These are phyloP conservation scores for Hymenoscyphus repandus DNA, from an alignment of 2,329 filamentous ascomycete genomes.

Conservation along the genomic window DNA sequence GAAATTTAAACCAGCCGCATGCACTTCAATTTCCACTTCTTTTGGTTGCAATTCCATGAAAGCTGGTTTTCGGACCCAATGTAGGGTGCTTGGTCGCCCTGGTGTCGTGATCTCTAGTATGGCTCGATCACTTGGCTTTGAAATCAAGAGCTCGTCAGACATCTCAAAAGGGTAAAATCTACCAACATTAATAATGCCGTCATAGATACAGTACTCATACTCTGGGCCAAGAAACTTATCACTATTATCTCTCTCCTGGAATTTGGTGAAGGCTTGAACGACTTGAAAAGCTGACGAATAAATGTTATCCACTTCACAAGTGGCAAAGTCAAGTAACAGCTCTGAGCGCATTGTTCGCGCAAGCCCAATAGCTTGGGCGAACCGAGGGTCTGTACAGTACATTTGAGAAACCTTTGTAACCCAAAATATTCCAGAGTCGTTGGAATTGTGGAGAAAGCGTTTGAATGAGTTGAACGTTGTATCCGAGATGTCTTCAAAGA, in stretches of 20 bases:
- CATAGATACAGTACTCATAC: slow-evolving; percentile 27
- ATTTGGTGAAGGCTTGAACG: slow-evolving; percentile 5
- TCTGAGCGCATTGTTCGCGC: not conserved
- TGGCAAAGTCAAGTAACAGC: not conserved
- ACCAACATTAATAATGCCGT: slow-evolving; percentile 23
- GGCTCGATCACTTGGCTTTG: not conserved
- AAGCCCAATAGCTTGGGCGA: not conserved
- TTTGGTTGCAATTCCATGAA: not conserved
- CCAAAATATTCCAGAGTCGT: slow-evolving; percentile 27
- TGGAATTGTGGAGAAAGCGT: slow-evolving; percentile 4
- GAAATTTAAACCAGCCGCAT: slow-evolving; percentile 19
- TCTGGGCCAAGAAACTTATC: slow-evolving; percentile 18
- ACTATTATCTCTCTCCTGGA: not conserved
- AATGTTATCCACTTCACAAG: not conserved
- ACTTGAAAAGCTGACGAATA: slow-evolving; percentile 6
- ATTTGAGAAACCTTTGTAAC: slow-evolving; percentile 24
- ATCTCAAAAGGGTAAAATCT: slow-evolving; percentile 22
- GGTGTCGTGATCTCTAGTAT: slow-evolving; percentile 10
- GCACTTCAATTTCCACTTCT: slow-evolving; percentile 12
- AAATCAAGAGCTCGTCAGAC: slow-evolving; percentile 9
- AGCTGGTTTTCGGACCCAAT: slow-evolving; percentile 11
- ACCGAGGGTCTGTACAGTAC: not conserved
- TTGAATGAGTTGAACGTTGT: slow-evolving; percentile 13
- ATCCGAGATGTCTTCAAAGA: slow-evolving; percentile 26
- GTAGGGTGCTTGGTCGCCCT: slow-evolving; percentile 15